Evolutionary conservation across 805 yeast species (phyloP).

Genomic region (Candida jianshihensis): DNA sequence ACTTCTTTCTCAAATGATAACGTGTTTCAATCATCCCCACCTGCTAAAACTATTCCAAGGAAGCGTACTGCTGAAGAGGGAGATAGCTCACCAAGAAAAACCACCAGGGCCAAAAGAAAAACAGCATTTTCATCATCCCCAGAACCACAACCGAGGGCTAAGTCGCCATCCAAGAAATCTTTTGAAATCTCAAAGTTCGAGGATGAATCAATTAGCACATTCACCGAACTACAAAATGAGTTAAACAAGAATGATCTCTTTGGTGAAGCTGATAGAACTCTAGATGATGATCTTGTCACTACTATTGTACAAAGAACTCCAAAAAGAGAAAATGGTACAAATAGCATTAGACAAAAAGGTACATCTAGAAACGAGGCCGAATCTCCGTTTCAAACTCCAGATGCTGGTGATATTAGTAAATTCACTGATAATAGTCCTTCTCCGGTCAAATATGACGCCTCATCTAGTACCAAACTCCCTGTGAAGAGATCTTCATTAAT

Average conservation of each 20-base stretch:
- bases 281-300: no score
- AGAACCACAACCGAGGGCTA: conserved; percentile 6
- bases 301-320: no score
- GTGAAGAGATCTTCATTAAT: conserved; percentile 21
- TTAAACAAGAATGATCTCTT: conserved; percentile 7
- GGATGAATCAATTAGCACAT: conserved; percentile 9
- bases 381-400: no score
- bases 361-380: no score
- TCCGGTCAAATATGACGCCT: no score
- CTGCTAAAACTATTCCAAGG: conserved; percentile 17
- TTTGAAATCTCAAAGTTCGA: conserved; percentile 21
- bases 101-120: conserved; percentile 8
- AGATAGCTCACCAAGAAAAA: conserved; percentile 8
- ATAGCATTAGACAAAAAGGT: no score
- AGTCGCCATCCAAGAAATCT: conserved; percentile 19
- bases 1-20: conserved; percentile 28
- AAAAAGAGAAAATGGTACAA: no score
- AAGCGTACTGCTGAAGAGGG: conserved; percentile 16
- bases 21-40: conserved; percentile 27
- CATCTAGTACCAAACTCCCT: conserved; percentile 10
- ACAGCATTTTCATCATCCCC: conserved; percentile 27
- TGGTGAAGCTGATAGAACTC: conserved; percentile 1
- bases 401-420: conserved; percentile 9
- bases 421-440: conserved; percentile 4
- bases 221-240: not conserved